Evolutionary conservation across 1,139 yeast species (phyloP).

Genomic region (Zygoascus meyerae): DNA sequence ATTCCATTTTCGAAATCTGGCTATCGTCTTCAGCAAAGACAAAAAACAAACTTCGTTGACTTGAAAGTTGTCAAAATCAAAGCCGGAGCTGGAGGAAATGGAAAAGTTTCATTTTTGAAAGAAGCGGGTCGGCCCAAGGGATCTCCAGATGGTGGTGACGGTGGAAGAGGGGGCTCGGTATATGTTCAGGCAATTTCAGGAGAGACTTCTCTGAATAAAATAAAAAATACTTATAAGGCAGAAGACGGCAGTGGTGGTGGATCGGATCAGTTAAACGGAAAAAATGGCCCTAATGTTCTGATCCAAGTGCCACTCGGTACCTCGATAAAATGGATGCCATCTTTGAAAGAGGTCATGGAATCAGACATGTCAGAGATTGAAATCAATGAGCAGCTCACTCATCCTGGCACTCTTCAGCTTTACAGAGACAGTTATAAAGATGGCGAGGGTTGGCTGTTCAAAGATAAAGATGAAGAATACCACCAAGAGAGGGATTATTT

Average conservation of each 20-base stretch:
- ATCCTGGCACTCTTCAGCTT: slow-evolving; percentile 37
- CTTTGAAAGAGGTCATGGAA: slow-evolving; percentile 42
- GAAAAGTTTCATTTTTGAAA: slow-evolving; percentile 75
- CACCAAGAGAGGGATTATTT: slow-evolving; percentile 63
- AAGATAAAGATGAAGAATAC: slow-evolving; percentile 63
- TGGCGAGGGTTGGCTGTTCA: slow-evolving; percentile 87
- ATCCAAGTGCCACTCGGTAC: slow-evolving; percentile 93
- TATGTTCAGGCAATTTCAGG: slow-evolving; percentile 76
- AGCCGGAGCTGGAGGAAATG: slow-evolving; percentile 88
- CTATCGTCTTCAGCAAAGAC: slow-evolving; percentile 22
- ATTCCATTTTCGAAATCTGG: slow-evolving; percentile 28
- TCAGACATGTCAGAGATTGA: slow-evolving; percentile 8
- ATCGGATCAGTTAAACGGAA: slow-evolving; percentile 76
- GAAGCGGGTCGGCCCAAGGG: slow-evolving; percentile 83
- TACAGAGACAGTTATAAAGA: slow-evolving; percentile 52
- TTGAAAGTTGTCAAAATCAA: slow-evolving; percentile 58
- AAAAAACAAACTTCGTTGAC: slow-evolving; percentile 41
- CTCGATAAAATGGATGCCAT: slow-evolving; percentile 77
- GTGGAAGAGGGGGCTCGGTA: slow-evolving; percentile 87
- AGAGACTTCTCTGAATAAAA: slow-evolving; percentile 53
- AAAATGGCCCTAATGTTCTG: slow-evolving; percentile 68
- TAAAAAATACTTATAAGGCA: slow-evolving; percentile 65
- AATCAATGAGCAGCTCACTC: slow-evolving; percentile 13
- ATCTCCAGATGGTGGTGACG: slow-evolving; percentile 98
- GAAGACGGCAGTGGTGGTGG: slow-evolving; percentile 67